Percentiles rank a stretch among this genome's conserved stretches.
Evolutionary conservation across 2,329 filamentous ascomycete species (phyloP).

Genomic region (Penicillium sp.): DNA sequence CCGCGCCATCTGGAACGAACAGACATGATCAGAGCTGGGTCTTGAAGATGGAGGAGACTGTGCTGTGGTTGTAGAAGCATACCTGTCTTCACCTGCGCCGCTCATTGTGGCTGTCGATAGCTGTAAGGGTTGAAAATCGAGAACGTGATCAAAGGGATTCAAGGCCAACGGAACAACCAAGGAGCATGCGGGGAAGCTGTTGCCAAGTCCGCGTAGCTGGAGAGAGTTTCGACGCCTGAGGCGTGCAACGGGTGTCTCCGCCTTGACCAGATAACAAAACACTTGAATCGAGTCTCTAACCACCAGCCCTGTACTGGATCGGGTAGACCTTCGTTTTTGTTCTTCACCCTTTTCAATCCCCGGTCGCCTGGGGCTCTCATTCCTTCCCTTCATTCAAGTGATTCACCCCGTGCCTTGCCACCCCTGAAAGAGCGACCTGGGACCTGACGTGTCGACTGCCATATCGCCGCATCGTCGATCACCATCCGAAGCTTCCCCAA

Average conservation of each 20-base stretch:
- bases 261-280: conserved; percentile 33
- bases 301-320: conserved; percentile 8
- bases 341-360: conserved; percentile 7
- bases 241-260: conserved; percentile 27
- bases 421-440: conserved; percentile 27
- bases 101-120: conserved; percentile 40
- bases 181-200: conserved; percentile 32
- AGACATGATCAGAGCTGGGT: conserved; percentile 25
- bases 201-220: conserved; percentile 21
- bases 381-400: neutral
- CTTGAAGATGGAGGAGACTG: conserved; percentile 7
- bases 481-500: conserved; percentile 19
- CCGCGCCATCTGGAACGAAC: conserved; percentile 47
- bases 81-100: conserved; percentile 47
- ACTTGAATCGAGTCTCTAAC: conserved; percentile 12
- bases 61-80: conserved; percentile 16
- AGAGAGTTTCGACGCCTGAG: conserved; percentile 29
- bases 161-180: conserved; percentile 1
- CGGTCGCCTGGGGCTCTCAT: neutral
- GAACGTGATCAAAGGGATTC: neutral
- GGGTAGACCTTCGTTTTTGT: conserved; percentile 12
- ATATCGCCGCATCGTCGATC: conserved; percentile 26
- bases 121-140: conserved; percentile 2
- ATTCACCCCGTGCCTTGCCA: neutral
- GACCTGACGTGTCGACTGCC: conserved; percentile 30